phyloP scores from a whole-genome alignment of 164 flowering plant genomes.

The Annona cherimola region DNA sequence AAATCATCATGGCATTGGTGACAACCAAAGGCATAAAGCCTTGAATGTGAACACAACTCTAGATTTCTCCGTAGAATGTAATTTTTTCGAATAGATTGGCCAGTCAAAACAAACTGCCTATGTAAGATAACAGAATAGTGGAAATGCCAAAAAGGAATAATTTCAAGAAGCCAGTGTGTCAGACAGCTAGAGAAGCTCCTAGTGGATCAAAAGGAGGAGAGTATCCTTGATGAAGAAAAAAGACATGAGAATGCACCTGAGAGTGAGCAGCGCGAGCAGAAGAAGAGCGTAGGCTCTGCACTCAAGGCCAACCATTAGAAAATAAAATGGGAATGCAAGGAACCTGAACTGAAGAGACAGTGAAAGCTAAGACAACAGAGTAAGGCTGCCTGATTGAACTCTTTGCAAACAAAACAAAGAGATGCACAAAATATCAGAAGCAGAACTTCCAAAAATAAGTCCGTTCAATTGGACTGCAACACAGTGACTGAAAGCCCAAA shows the following conservation, averaged over 20 bases:
- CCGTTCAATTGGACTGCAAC: not conserved
- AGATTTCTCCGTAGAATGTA: not conserved
- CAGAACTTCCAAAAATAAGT: constrained; percentile 4
- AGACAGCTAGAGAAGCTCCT: constrained; percentile 4
- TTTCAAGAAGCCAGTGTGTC: not conserved
- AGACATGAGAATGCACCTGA: constrained; percentile 13
- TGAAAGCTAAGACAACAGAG: constrained; percentile 3
- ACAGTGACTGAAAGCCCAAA: not conserved
- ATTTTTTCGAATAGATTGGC: not conserved
- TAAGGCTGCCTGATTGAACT: constrained; percentile 6
- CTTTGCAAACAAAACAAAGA: not conserved
- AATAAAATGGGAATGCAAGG: constrained; percentile 9
- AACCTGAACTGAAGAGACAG: constrained; percentile 5
- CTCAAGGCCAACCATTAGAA: constrained; percentile 20
- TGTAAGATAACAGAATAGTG: not conserved
- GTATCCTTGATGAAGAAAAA: constrained; percentile 2
- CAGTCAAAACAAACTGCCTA: not conserved
- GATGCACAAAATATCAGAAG: not conserved
- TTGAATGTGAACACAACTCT: not conserved
- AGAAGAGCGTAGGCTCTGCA: constrained; percentile 14
- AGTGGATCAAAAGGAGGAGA: constrained; percentile 4
- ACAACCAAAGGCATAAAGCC: not conserved
- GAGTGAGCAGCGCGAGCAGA: constrained; percentile 13
- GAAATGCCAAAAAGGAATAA: not conserved
- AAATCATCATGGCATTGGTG: not conserved